Conservation (phyloP, 192 early-diverging fungal species). For the Lunasporangiospora selenospora region DNA sequence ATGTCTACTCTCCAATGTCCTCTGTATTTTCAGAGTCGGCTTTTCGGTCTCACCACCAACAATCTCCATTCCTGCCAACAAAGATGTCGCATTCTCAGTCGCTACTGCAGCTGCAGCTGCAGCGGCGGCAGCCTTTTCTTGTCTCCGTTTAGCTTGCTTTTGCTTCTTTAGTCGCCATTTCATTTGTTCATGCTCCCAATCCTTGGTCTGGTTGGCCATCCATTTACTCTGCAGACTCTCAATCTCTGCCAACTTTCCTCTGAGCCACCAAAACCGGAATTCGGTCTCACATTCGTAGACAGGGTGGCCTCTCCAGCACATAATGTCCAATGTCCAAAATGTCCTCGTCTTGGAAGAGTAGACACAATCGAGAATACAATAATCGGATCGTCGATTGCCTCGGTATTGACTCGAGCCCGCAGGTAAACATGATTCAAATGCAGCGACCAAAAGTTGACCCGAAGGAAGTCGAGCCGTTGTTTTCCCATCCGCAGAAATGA, state of each 20-base stretch:
- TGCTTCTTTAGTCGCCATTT: slow-evolving; percentile 26
- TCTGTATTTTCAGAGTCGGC: too few species aligned
- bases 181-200: slow-evolving; percentile 22
- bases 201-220: slow-evolving; percentile 28
- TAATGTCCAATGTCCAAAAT: slow-evolving; percentile 64
- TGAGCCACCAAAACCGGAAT: slow-evolving; percentile 62
- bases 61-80: too few species aligned
- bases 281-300: slow-evolving; percentile 69
- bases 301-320: slow-evolving; percentile 69
- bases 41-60: too few species aligned
- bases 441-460: slow-evolving; percentile 17
- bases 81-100: too few species aligned
- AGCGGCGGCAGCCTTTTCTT: slow-evolving; percentile 24
- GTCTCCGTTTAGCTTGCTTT: slow-evolving; percentile 15
- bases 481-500: slow-evolving; percentile 58
- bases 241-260: slow-evolving; percentile 54
- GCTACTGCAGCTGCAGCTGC: neutral
- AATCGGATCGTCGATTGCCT: slow-evolving; percentile 58
- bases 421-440: slow-evolving; percentile 60
- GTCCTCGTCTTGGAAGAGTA: slow-evolving; percentile 56
- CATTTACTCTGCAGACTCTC: slow-evolving; percentile 44
- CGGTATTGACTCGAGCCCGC: slow-evolving; percentile 55
- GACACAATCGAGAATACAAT: slow-evolving; percentile 66
- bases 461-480: slow-evolving; percentile 17
- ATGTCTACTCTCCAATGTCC: too few species aligned